Conservation (phyloP, 495 filamentous ascomycete genomes). For the Letharia lupina region DNA sequence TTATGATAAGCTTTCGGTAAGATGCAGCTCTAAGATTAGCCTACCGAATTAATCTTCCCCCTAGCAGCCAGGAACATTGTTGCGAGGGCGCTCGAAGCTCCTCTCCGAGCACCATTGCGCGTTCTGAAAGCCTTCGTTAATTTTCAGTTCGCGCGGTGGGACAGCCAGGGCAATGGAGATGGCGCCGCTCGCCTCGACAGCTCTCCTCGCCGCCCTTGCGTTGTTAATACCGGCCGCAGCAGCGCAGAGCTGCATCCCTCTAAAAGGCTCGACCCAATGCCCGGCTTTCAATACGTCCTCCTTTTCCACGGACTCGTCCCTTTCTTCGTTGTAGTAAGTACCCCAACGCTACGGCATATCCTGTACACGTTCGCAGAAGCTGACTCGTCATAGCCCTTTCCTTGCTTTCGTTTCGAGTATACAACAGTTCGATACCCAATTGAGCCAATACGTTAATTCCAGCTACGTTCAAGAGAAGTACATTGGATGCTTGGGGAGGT, state of each 20-base stretch:
- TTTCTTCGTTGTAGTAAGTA: constrained; percentile 69
- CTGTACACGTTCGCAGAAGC: constrained; percentile 13
- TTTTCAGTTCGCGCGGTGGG: neutral
- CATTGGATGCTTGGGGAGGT: constrained; percentile 23
- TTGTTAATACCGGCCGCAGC: constrained; percentile 8
- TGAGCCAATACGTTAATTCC: constrained; percentile 64
- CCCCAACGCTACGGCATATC: constrained; percentile 3
- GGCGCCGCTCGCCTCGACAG: constrained; percentile 3
- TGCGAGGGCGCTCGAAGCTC: neutral
- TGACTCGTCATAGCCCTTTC: constrained; percentile 61
- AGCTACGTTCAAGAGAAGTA: constrained; percentile 71
- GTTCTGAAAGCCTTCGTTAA: constrained; percentile 7
- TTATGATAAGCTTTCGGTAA: constrained; percentile 3
- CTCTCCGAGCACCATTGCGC: constrained; percentile 5
- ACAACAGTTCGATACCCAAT: constrained; percentile 67
- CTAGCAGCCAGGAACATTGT: constrained; percentile 11
- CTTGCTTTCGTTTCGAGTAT: constrained; percentile 68
- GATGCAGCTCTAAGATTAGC: constrained; percentile 10
- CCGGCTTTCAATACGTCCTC: constrained; percentile 75
- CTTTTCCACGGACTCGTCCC: constrained; percentile 59
- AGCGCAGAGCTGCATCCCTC: constrained; percentile 58
- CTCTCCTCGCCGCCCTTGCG: constrained; percentile 9
- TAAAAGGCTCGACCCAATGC: constrained; percentile 71
- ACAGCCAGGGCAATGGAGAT: constrained; percentile 1
- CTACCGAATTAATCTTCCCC: constrained; percentile 3